Evolutionary conservation across 495 filamentous ascomycete species (phyloP), one percentile per base, ranked within the genome.

Genomic region (Chaetomium cochliodes): DNA sequence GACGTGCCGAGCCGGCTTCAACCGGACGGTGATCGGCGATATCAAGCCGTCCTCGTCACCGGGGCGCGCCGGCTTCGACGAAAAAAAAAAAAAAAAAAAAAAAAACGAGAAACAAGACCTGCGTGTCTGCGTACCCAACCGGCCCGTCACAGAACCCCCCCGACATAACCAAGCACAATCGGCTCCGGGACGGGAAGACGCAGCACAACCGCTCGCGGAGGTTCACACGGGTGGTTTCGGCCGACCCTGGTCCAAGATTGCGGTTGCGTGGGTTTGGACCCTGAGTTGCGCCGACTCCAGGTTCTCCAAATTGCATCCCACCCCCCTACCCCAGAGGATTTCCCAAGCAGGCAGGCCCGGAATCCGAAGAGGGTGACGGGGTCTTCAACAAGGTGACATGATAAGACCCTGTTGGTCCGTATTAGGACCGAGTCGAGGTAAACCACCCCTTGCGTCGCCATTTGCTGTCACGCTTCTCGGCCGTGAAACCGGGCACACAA

Each of bases 231-330:
- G 47, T 47, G 51, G 41, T 26, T 51, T 56, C 51, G 42, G 61
- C 49, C 61, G 52, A 47, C 23, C 52, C n/a, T 54, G 37, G 22
- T 23, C 18, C 18, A 23, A n/a, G 46, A 20, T 50, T n/a, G 20
- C 46, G 46, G 26, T n/a, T 55, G 52, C 2, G 26, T 30, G 52
- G 52, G 52, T 15, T 55, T 28, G 25, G 50, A 26, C n/a, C 13
- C 25, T 16, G 46, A 64, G 42, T 9, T 49, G 46, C 47, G 42
- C 37, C 22, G 23, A 50, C 44, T 60, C 64, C 65, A 58, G 44
- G 52, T 46, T 63, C 41, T 46, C 53, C 65, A 44, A 51, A 44
- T 58, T 51, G 47, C 49, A 23, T 52, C 59, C 58, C 58, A 11
- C 41, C 44, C 55, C 49, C 58, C 51, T 26, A 28, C 64, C 64